Percentiles rank a stretch among this genome's conserved stretches.
Evolutionary conservation across 2,329 filamentous ascomycete genomes (phyloP).

Genomic region (Fusarium robinianum): DNA sequence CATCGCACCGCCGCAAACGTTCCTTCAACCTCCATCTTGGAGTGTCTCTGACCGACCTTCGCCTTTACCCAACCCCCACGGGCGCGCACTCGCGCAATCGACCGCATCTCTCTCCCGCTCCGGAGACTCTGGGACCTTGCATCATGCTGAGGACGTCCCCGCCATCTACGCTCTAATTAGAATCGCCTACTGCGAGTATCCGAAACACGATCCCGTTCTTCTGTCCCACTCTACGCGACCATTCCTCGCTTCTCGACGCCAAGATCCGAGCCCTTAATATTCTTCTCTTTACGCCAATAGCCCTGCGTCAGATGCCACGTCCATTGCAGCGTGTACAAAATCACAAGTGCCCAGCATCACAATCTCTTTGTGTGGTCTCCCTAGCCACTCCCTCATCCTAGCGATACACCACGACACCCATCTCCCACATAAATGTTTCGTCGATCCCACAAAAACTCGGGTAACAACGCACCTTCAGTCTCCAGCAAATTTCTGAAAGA

Average conservation of each 20-base stretch:
- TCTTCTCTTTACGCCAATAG: background rate
- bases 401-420: conserved; percentile 21
- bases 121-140: conserved; percentile 16
- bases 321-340: background rate
- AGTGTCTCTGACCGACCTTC: conserved; percentile 1
- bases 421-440: conserved; percentile 45
- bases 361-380: too few relatives aligned
- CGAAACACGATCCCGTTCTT: conserved; percentile 20
- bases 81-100: conserved; percentile 5
- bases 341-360: too few relatives aligned
- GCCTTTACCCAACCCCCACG: conserved; percentile 5
- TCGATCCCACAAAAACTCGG: conserved; percentile 41
- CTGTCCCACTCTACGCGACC: conserved; percentile 11
- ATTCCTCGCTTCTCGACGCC: conserved; percentile 7
- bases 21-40: conserved; percentile 10
- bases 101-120: conserved; percentile 2
- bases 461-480: conserved; percentile 29
- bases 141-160: conserved; percentile 30
- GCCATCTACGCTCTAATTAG: conserved; percentile 24
- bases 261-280: conserved; percentile 10
- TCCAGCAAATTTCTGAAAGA: conserved; percentile 27
- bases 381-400: conserved; percentile 3
- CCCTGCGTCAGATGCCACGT: background rate
- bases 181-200: conserved; percentile 10
- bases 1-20: conserved; percentile 21